A percentile compares a stretch with the other conserved stretches of the same genome.
phyloP scores from a whole-genome alignment of 345 rosid species.

The Hevea brasiliensis region DNA sequence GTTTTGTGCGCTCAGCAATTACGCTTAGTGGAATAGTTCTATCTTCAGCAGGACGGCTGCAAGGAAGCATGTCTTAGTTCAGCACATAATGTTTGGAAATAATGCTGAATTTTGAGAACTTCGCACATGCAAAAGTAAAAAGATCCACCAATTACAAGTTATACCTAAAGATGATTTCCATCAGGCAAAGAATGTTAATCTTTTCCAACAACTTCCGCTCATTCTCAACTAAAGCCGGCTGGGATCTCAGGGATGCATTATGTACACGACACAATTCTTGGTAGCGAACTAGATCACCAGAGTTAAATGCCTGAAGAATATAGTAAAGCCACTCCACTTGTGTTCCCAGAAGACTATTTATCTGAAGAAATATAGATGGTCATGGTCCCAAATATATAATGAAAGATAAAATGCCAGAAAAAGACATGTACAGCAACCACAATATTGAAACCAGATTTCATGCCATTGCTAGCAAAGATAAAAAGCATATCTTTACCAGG shows the following conservation, averaged over 20 bases:
- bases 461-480: not conserved
- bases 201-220: slow-evolving; percentile 88
- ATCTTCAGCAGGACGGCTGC: slow-evolving; percentile 97
- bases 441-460: not conserved
- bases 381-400: slow-evolving; percentile 9
- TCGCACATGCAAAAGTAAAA: not conserved
- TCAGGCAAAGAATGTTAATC: slow-evolving; percentile 93
- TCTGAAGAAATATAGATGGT: slow-evolving; percentile 45
- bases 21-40: slow-evolving; percentile 80
- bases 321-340: slow-evolving; percentile 95
- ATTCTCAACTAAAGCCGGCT: slow-evolving; percentile 93
- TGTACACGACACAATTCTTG: slow-evolving; percentile 87
- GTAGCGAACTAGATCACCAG: slow-evolving; percentile 83
- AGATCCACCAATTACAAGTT: too few species aligned
- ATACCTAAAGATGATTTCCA: slow-evolving; percentile 99
- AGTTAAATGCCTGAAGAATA: slow-evolving; percentile 89
- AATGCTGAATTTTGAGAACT: not conserved
- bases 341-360: slow-evolving; percentile 85
- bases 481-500: not conserved
- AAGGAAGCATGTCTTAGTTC: slow-evolving; percentile 18
- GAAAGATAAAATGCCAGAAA: not conserved
- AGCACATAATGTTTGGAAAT: slow-evolving; percentile 4
- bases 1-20: slow-evolving; percentile 91
- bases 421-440: not conserved
- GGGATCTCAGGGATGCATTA: slow-evolving; percentile 72